phyloP scores from a whole-genome alignment of 345 rosid genomes.

The Linum tenue region DNA sequence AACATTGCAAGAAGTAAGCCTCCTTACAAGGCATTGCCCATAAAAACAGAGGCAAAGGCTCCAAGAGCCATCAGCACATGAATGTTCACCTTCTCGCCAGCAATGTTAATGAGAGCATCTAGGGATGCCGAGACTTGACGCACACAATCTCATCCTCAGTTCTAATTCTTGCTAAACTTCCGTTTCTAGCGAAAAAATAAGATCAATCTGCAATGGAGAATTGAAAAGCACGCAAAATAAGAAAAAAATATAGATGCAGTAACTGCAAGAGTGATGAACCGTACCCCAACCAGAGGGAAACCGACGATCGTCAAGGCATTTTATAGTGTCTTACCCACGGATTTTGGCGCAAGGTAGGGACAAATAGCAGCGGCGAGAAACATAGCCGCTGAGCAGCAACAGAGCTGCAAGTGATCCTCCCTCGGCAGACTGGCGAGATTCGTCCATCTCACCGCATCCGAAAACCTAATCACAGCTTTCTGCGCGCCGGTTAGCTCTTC shows the following conservation, averaged over 20 bases:
- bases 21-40: slow-evolving; percentile 94
- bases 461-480: slow-evolving; percentile 43
- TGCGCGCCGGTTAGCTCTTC: slow-evolving; percentile 40
- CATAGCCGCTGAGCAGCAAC: slow-evolving; percentile 66
- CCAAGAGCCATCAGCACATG: slow-evolving; percentile 96
- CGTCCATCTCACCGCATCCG: slow-evolving; percentile 62
- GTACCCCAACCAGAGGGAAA: slow-evolving; percentile 91
- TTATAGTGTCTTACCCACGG: slow-evolving; percentile 50
- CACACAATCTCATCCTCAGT: not conserved
- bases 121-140: slow-evolving; percentile 61
- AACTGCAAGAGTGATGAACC: not conserved
- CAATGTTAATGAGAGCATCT: slow-evolving; percentile 78
- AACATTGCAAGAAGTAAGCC: slow-evolving; percentile 95
- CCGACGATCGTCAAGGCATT: slow-evolving; percentile 52
- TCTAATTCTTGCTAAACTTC: not conserved
- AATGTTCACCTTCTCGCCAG: slow-evolving; percentile 86
- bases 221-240: not conserved
- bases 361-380: slow-evolving; percentile 70
- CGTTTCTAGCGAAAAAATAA: not conserved
- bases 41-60: slow-evolving; percentile 85
- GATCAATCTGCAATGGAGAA: not conserved
- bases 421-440: slow-evolving; percentile 67
- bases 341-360: slow-evolving; percentile 63
- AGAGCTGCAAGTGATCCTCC: slow-evolving; percentile 61
- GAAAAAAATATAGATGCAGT: slow-evolving; percentile 1